Conservation (phyloP, 495 filamentous ascomycete genomes). For the Penicillium maclennaniae region DNA sequence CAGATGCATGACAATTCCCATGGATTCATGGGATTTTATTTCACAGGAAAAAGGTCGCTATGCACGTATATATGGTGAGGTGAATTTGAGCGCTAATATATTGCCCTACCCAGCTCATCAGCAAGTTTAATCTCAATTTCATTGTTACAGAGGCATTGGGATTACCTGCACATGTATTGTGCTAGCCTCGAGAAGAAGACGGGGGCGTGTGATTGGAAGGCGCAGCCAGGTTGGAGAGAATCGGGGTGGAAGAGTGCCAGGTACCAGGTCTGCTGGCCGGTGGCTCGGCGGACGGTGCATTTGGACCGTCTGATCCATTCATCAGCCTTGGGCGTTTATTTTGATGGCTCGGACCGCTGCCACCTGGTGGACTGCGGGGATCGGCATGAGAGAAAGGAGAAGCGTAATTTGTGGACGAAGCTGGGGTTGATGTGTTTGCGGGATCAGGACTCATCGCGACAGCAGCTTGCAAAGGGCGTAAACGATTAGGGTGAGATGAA, state of each 20-base stretch:
- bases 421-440: slow-evolving; percentile 24
- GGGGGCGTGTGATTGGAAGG: slow-evolving; percentile 26
- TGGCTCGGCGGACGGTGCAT: slow-evolving; percentile 12
- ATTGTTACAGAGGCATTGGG: neutral
- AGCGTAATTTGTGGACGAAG: slow-evolving; percentile 29
- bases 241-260: slow-evolving; percentile 21
- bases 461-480: slow-evolving; percentile 28
- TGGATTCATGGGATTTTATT: neutral
- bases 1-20: neutral
- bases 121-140: neutral
- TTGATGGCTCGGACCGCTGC: slow-evolving; percentile 23
- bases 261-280: slow-evolving; percentile 6
- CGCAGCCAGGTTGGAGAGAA: slow-evolving; percentile 26
- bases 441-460: slow-evolving; percentile 31
- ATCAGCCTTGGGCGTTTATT: slow-evolving; percentile 42
- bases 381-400: slow-evolving; percentile 35
- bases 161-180: neutral
- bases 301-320: slow-evolving; percentile 34
- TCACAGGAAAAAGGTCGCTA: neutral
- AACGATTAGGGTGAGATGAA: slow-evolving; percentile 22
- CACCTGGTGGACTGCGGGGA: slow-evolving; percentile 22
- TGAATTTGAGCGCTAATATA: neutral
- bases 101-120: neutral
- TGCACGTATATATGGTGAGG: neutral
- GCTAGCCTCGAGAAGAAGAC: slow-evolving; percentile 11